These are phyloP conservation scores for Marsdenia floribunda DNA, from an alignment of 257 asterid genomes.

Conservation along the genomic window DNA sequence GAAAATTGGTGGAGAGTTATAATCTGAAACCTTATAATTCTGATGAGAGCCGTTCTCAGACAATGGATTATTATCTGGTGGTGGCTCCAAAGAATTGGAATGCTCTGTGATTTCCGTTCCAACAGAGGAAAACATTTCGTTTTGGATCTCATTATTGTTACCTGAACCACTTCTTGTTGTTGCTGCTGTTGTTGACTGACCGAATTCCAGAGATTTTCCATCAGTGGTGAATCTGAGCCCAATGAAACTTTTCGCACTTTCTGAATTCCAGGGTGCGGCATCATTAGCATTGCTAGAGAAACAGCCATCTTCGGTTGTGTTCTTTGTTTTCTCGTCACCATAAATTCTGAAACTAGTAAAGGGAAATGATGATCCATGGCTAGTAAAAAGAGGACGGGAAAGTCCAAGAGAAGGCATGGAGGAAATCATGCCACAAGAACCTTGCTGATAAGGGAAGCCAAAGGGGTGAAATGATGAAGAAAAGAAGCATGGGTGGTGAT, in stretches of 20 bases:
- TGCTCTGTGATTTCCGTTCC: neutral
- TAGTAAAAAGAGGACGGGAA: neutral
- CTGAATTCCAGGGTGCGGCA: neutral
- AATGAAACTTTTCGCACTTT: constrained; percentile 24
- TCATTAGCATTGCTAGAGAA: constrained; percentile 1
- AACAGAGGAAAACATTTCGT: neutral
- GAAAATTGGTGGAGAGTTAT: constrained; percentile 5
- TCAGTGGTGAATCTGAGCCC: constrained; percentile 47
- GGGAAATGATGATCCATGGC: constrained; percentile 3
- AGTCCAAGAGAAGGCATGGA: constrained; percentile 10
- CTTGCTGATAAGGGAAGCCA: constrained; percentile 12
- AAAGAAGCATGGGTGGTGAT: neutral
- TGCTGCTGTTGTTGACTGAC: constrained; percentile 3
- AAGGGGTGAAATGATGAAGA: constrained; percentile 3
- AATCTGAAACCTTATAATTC: neutral
- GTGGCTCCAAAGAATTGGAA: neutral
- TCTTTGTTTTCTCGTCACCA: constrained; percentile 29
- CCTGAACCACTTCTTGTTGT: constrained; percentile 5
- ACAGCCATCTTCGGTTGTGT: constrained; percentile 19
- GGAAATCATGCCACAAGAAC: constrained; percentile 5
- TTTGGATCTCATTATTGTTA: neutral
- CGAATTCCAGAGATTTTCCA: constrained; percentile 41
- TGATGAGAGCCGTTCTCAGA: neutral
- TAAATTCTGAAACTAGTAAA: constrained; percentile 24
- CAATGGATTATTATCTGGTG: neutral